A percentile compares a stretch with the other conserved stretches of the same genome.
phyloP scores from a whole-genome alignment of 805 yeast species.

The Hanseniaspora thailandica region DNA sequence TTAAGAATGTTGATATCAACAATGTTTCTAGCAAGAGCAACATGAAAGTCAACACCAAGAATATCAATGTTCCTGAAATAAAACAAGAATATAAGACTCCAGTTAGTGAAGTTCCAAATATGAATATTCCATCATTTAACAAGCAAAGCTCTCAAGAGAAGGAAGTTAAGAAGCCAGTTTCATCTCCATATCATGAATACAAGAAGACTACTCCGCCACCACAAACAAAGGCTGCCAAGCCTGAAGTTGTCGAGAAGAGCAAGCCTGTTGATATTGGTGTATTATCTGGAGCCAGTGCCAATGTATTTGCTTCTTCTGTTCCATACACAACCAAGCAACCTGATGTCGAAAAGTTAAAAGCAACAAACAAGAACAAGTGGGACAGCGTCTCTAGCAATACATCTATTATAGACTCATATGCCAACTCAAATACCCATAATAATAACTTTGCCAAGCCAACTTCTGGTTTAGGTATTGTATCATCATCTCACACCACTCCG shows the following conservation, averaged over 20 bases:
- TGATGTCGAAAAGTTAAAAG: neutral
- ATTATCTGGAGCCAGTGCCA: conserved; percentile 7
- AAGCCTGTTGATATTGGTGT: conserved; percentile 10
- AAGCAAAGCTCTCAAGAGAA: neutral
- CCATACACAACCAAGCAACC: neutral
- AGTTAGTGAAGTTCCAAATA: neutral
- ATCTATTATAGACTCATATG: conserved; percentile 13
- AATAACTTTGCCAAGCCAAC: conserved; percentile 12
- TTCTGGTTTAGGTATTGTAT: conserved; percentile 11
- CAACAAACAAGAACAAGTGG: neutral
- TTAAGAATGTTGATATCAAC: neutral
- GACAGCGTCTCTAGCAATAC: conserved; percentile 5
- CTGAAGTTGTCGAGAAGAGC: neutral
- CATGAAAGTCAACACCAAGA: neutral
- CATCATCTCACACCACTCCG: conserved; percentile 4
- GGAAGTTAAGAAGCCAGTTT: neutral
- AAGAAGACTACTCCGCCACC: no score
- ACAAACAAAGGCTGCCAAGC: neutral
- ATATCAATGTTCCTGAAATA: neutral
- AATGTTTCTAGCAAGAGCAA: neutral
- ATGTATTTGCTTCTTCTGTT: conserved; percentile 5
- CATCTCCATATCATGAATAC: no score
- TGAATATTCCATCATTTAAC: conserved; percentile 2
- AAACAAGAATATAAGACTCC: neutral
- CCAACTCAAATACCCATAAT: neutral